Percentiles rank a stretch among this genome's conserved stretches.
These are phyloP conservation scores for Tardiomyces blankii DNA, from an alignment of 1,139 yeast species.

Conservation along the genomic window DNA sequence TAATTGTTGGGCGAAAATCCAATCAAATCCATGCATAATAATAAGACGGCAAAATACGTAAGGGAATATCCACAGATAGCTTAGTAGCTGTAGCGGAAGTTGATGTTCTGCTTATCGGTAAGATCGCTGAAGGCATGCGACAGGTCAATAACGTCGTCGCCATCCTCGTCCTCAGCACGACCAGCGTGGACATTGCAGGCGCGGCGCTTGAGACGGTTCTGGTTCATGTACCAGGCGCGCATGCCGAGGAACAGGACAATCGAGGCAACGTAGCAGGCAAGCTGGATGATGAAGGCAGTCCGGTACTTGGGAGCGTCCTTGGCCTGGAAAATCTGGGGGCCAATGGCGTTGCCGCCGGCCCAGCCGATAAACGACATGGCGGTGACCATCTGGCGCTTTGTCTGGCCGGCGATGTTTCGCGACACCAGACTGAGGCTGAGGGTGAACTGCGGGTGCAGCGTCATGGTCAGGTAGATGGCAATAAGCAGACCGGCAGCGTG, in stretches of 20 bases:
- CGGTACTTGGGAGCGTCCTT: slow-evolving; percentile 41
- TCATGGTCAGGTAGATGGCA: neutral
- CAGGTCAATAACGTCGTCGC: neutral
- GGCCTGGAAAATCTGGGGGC: slow-evolving; percentile 45
- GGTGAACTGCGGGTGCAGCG: neutral
- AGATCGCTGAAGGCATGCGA: neutral
- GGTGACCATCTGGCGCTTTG: slow-evolving; percentile 40
- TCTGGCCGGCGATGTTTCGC: slow-evolving; percentile 50
- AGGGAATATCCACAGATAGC: neutral
- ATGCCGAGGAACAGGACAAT: neutral
- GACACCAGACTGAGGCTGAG: slow-evolving; percentile 33
- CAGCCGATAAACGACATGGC: slow-evolving; percentile 41
- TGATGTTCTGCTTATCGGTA: neutral
- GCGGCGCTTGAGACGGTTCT: neutral
- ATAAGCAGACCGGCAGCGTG: neutral
- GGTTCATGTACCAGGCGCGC: neutral
- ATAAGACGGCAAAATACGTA: too few relatives aligned
- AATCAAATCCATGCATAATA: too few relatives aligned
- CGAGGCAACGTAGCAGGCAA: neutral
- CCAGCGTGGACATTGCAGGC: neutral
- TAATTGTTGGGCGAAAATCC: too few relatives aligned
- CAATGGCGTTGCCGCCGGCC: slow-evolving; percentile 48
- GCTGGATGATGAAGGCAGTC: slow-evolving; percentile 29
- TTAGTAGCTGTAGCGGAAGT: neutral
- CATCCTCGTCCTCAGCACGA: neutral